These are phyloP conservation scores for Talaromyces verruculosus DNA, from an alignment of 2,329 filamentous ascomycete species.

Conservation along the genomic window DNA sequence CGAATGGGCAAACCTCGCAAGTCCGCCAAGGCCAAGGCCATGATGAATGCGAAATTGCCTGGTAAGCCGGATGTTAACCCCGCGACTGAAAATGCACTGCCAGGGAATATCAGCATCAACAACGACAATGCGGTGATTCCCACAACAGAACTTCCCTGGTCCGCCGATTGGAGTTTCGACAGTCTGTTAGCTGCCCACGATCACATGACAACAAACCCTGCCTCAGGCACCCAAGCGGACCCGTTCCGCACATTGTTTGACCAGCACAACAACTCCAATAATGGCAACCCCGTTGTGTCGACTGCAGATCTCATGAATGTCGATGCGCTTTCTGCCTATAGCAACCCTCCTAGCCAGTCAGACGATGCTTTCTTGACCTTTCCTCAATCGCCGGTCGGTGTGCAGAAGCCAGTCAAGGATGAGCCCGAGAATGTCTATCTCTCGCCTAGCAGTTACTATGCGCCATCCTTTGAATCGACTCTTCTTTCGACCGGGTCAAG, in stretches of 20 bases:
- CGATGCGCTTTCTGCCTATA: slow-evolving; percentile 14
- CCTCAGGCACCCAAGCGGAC: slow-evolving; percentile 1
- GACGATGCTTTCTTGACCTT: slow-evolving; percentile 17
- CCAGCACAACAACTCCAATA: slow-evolving; percentile 5
- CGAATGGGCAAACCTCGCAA: slow-evolving; percentile 23
- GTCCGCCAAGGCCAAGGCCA: slow-evolving; percentile 21
- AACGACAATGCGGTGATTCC: background rate
- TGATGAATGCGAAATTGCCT: slow-evolving; percentile 19
- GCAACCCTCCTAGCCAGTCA: slow-evolving; percentile 13
- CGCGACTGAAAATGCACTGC: background rate
- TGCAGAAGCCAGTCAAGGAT: slow-evolving; percentile 19
- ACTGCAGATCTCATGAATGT: slow-evolving; percentile 17
- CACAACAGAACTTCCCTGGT: slow-evolving; percentile 13
- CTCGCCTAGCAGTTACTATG: slow-evolving; percentile 21
- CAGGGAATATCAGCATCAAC: background rate
- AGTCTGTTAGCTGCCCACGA: slow-evolving; percentile 16
- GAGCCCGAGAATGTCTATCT: slow-evolving; percentile 21
- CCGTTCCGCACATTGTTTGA: slow-evolving; percentile 10
- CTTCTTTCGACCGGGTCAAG: slow-evolving; percentile 15
- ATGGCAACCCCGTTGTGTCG: background rate
- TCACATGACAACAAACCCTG: background rate
- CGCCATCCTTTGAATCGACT: slow-evolving; percentile 20
- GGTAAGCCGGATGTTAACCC: background rate
- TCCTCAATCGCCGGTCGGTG: slow-evolving; percentile 6
- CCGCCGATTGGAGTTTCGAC: slow-evolving; percentile 21